These are phyloP conservation scores for Antitrichia curtipendula DNA, from an alignment of 225 moss, liverwort and hornwort genomes.

Conservation along the genomic window DNA sequence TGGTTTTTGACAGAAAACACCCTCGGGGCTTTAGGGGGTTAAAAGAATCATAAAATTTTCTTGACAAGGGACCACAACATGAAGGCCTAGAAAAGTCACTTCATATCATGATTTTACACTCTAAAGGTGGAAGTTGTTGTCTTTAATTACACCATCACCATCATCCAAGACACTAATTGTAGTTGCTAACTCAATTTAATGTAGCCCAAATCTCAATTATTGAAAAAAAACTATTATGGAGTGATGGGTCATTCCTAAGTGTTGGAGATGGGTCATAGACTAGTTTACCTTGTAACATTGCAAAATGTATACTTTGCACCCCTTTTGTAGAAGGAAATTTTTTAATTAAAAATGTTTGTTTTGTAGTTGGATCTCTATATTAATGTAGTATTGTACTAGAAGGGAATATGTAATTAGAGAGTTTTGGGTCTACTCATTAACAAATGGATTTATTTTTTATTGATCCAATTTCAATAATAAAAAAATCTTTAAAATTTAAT, in stretches of 20 bases:
- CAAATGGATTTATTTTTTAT: neutral
- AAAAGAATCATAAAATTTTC: neutral
- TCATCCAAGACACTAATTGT: too few relatives aligned
- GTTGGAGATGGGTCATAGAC: neutral
- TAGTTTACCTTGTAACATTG: neutral
- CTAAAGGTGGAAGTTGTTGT: neutral
- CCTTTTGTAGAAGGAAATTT: neutral
- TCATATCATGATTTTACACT: too few relatives aligned
- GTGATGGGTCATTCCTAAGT: neutral
- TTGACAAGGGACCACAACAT: rapidly evolving
- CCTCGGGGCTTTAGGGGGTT: too few relatives aligned
- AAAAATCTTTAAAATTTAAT: neutral
- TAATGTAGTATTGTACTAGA: neutral
- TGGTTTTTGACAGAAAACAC: too few relatives aligned
- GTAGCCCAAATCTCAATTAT: neutral
- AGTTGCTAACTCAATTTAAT: too few relatives aligned
- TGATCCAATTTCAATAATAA: too few relatives aligned
- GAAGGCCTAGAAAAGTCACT: neutral
- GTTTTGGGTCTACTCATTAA: neutral
- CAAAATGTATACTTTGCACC: neutral
- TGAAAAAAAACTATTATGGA: rapidly evolving
- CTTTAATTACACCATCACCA: too few relatives aligned
- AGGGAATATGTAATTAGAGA: neutral
- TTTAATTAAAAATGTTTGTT: neutral
- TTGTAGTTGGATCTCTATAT: neutral